A percentile compares a stretch with the other conserved stretches of the same genome.
Conservation (phyloP, 192 early-diverging fungal genomes). For the Paraglomus brasilianum region DNA sequence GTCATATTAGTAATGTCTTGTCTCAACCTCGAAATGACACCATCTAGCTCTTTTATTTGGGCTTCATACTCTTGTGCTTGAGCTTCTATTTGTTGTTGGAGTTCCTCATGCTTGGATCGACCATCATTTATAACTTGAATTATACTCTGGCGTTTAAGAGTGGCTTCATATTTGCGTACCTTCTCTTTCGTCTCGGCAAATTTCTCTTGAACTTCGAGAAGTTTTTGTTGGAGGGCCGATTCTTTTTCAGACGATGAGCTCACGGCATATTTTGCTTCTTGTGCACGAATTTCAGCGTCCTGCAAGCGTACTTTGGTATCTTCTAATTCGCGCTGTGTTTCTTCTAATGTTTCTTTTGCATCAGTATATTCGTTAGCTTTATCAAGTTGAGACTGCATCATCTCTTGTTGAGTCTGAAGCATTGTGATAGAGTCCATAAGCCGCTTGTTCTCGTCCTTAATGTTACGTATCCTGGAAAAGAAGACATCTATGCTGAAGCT, state of each 20-base stretch:
- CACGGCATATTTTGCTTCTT: conserved; percentile 30
- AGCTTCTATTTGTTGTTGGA: conserved; percentile 31
- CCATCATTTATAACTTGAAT: conserved; percentile 41
- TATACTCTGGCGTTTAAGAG: conserved; percentile 39
- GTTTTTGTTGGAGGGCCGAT: conserved; percentile 30
- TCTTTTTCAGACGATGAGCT: conserved; percentile 29
- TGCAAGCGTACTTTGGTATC: conserved; percentile 38
- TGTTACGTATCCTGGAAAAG: conserved; percentile 1
- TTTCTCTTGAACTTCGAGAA: conserved; percentile 35
- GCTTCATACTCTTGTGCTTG: conserved; percentile 31
- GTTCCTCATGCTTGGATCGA: conserved; percentile 28
- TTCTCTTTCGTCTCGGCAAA: conserved; percentile 29
- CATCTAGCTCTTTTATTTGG: conserved; percentile 35
- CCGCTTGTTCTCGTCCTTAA: conserved; percentile 26
- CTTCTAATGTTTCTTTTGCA: conserved; percentile 1
- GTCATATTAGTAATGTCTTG: background rate
- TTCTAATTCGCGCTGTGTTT: conserved; percentile 30
- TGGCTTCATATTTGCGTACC: conserved; percentile 41
- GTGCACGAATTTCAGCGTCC: conserved; percentile 34
- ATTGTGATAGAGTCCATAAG: conserved; percentile 19
- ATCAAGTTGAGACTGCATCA: background rate
- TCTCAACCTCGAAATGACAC: conserved; percentile 14
- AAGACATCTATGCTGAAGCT: conserved; percentile 27
- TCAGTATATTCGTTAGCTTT: conserved; percentile 10
- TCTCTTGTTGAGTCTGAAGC: conserved; percentile 8